These are phyloP conservation scores for Eucalyptus erythrocorys DNA, from an alignment of 345 rosid species.

Conservation along the genomic window DNA sequence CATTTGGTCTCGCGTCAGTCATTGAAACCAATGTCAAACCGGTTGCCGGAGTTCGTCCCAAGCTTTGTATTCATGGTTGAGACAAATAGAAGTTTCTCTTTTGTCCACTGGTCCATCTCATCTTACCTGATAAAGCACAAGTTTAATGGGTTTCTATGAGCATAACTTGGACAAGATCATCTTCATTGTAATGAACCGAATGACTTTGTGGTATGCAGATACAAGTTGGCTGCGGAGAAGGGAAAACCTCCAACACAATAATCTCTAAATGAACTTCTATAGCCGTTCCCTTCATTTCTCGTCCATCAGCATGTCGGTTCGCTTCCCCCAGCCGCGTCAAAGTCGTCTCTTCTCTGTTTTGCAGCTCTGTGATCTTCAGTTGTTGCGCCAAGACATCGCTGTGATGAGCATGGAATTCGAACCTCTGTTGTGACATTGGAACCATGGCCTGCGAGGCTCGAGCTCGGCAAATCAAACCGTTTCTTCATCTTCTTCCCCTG, in stretches of 20 bases:
- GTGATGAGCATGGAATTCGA: not conserved
- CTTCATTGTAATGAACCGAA: not conserved
- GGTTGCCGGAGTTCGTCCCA: not conserved
- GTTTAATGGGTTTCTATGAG: not conserved
- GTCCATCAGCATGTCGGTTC: rapidly evolving
- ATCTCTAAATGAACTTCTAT: not conserved
- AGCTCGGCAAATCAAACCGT: not conserved
- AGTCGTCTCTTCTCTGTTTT: not conserved
- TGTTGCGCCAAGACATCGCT: not conserved
- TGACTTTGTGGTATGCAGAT: not conserved
- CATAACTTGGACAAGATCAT: not conserved
- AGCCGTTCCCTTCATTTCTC: not conserved
- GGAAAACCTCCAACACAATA: not conserved
- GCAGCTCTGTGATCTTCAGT: not conserved
- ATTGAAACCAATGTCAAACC: not conserved
- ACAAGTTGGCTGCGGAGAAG: not conserved
- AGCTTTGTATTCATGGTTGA: not conserved
- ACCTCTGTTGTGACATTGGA: not conserved
- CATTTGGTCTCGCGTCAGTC: not conserved
- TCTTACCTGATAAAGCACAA: not conserved
- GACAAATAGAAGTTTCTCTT: not conserved
- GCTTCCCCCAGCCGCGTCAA: not conserved
- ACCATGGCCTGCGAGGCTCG: not conserved
- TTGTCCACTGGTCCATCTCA: not conserved
- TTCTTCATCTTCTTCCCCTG: conserved; percentile 36